Conservation (phyloP, 2,329 filamentous ascomycete species). For the Neocatenulostroma microsporum region DNA sequence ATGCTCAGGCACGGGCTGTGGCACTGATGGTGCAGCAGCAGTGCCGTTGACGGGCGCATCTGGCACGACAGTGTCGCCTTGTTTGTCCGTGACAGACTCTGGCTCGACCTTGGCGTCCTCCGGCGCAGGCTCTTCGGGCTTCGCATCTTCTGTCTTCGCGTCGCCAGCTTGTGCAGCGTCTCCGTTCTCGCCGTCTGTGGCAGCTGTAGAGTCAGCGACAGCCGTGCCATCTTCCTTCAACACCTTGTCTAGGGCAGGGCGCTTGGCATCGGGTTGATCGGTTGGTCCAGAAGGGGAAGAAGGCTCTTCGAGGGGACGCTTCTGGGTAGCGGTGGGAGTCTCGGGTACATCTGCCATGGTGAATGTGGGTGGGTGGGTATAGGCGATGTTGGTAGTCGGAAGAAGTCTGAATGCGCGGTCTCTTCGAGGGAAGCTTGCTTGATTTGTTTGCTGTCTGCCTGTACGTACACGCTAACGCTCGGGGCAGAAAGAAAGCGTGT, state of each 20-base stretch:
- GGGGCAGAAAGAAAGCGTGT: constrained; percentile 9
- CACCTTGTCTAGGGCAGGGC: constrained; percentile 89
- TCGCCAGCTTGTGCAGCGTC: constrained; percentile 8
- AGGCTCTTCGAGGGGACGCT: constrained; percentile 93
- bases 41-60: constrained; percentile 50
- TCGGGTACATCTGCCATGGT: constrained; percentile 34
- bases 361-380: constrained; percentile 2
- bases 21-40: constrained; percentile 21
- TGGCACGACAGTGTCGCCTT: constrained; percentile 62
- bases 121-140: constrained; percentile 20
- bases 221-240: constrained; percentile 54
- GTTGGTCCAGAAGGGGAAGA: constrained; percentile 86
- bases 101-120: constrained; percentile 39
- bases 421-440: not conserved
- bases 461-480: constrained; percentile 8
- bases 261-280: constrained; percentile 95
- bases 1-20: constrained; percentile 2
- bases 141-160: constrained; percentile 22
- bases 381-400: not conserved
- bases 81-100: constrained; percentile 42
- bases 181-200: constrained; percentile 12
- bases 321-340: constrained; percentile 56
- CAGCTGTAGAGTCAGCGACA: constrained; percentile 25
- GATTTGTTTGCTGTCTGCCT: constrained; percentile 8
- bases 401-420: not conserved